Evolutionary conservation across 352 stramenopile genomes (phyloP), one percentile per base, ranked within the genome.

Genomic region (Globisporangium spiculum): DNA sequence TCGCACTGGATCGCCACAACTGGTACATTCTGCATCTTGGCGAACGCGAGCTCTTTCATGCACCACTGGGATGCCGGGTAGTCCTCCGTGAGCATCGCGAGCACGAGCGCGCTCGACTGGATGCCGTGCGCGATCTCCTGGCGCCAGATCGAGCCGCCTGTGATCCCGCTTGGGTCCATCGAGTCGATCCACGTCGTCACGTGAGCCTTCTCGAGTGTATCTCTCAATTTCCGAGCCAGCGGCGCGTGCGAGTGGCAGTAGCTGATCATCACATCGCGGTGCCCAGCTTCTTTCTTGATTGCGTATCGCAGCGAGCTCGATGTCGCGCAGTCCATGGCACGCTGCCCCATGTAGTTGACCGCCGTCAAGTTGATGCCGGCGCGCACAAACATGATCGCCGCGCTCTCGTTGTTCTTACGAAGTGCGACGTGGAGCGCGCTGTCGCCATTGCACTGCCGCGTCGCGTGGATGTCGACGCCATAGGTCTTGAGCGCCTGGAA

Each of bases 181-280:
- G 83, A 83, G 62, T 95, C 87, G 56, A 95, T 95, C 87, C 87
- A 95, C 30, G 87, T 95, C 22, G 87, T 95, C 20, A 95, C 77
- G 56, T 88, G 82, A 4, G 86, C 81, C 1, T 75, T 74, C 65
- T 95, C 87, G 26, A 95, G 60, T 5, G 81, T 78, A 38, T 92
- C 80, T 41, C 87, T 84, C 22, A 95, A 65, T 52, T 91, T 89
- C 6, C 77, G 76, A 20, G 87, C 87, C 56, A 95, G 71, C 5
- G 73, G 65, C 18, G 80, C 72, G 55, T 95, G 87, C n/a, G 87
- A 87, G 46, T 95, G 87, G 56, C 82, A 91, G 66, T 95, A 95
- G 53, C 87, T 95, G 63, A 95, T 95, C 87, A 95, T 95, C 7
- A 95, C 87, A 60, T 95, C 87, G 30, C 87, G 84, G 4, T 92